These are phyloP conservation scores for Suillus plorans DNA, from an alignment of 768 basidiomycete species.

Conservation along the genomic window DNA sequence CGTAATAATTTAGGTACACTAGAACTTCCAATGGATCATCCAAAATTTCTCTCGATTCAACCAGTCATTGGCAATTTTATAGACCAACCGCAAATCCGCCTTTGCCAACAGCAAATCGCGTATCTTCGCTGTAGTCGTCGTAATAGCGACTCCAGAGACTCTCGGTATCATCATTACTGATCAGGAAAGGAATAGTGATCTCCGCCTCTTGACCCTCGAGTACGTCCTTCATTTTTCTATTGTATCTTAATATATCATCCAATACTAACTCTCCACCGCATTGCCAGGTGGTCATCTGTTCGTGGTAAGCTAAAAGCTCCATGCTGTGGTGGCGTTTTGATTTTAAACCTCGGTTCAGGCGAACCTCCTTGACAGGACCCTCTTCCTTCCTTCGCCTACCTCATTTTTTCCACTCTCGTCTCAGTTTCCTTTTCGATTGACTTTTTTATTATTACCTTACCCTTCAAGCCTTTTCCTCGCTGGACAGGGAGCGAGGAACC, in stretches of 20 bases:
- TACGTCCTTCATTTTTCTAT: slow-evolving; percentile 37
- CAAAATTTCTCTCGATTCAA: slow-evolving; percentile 12
- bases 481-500: slow-evolving; percentile 66
- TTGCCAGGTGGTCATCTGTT: slow-evolving; percentile 72
- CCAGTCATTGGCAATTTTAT: slow-evolving; percentile 21
- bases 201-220: slow-evolving; percentile 81
- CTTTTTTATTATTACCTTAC: slow-evolving; percentile 22
- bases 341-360: slow-evolving; percentile 43
- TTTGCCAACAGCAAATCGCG: slow-evolving; percentile 6
- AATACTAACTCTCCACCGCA: slow-evolving; percentile 16
- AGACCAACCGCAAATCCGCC: slow-evolving; percentile 18
- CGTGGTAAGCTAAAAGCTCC: slow-evolving; percentile 51
- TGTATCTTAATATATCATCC: slow-evolving; percentile 8
- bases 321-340: slow-evolving; percentile 7
- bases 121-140: slow-evolving; percentile 24
- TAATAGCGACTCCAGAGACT: slow-evolving; percentile 41
- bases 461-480: slow-evolving; percentile 65
- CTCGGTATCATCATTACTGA: slow-evolving; percentile 62
- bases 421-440: slow-evolving; percentile 11
- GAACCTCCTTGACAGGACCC: slow-evolving; percentile 74
- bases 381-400: slow-evolving; percentile 3
- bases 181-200: slow-evolving; percentile 76
- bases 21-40: slow-evolving; percentile 9
- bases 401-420: slow-evolving; percentile 11
- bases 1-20: background rate